phyloP scores from a whole-genome alignment of 768 basidiomycete species.

The Russula sp. region DNA sequence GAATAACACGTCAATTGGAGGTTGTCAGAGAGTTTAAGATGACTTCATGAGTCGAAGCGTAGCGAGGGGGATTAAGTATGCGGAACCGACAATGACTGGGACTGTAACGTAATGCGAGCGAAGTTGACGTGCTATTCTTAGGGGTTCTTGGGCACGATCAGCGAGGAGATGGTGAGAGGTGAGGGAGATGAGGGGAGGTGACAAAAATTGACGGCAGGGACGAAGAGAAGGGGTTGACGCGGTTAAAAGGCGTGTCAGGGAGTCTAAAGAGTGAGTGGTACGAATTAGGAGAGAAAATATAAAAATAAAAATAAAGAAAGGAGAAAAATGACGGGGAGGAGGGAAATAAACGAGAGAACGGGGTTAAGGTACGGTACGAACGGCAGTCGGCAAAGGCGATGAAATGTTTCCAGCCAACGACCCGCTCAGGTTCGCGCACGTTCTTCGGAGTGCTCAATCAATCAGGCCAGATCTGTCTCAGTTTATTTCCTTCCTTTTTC shows the following conservation, averaged over 20 bases:
- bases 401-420: slow-evolving; percentile 24
- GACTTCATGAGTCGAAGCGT: slow-evolving; percentile 22
- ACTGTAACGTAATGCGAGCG: slow-evolving; percentile 13
- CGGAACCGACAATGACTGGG: slow-evolving; percentile 8
- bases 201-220: background rate
- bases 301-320: background rate
- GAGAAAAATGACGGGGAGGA: background rate
- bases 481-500: background rate
- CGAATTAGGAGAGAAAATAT: background rate
- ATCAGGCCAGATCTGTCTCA: slow-evolving; percentile 1
- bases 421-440: slow-evolving; percentile 32
- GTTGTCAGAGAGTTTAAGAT: slow-evolving; percentile 16
- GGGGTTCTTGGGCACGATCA: background rate
- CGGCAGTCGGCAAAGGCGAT: background rate
- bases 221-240: background rate
- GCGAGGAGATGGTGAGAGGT: background rate
- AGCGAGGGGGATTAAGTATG: slow-evolving; percentile 2
- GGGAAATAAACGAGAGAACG: background rate
- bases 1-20: background rate
- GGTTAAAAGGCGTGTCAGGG: background rate
- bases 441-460: slow-evolving; percentile 31
- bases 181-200: slow-evolving; percentile 9
- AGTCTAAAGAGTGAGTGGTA: background rate
- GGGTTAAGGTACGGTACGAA: slow-evolving; percentile 2
- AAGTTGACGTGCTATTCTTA: background rate